A percentile compares a stretch with the other conserved stretches of the same genome.
Evolutionary conservation across 371 early-diverging fungal genomes (phyloP).

Genomic region (Mucor lusitanicus): DNA sequence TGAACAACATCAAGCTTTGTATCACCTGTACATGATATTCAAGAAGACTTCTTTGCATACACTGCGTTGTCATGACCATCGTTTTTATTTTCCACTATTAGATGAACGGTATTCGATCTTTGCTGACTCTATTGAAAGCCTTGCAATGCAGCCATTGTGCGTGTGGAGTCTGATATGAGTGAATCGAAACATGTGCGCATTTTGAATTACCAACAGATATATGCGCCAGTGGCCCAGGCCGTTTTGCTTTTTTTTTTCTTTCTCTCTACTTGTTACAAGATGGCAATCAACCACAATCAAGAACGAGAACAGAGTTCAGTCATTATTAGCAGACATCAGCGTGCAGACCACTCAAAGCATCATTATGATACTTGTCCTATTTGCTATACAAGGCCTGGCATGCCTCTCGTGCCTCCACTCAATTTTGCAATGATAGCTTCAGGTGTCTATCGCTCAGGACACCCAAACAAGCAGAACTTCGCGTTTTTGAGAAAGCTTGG

Average conservation of each 20-base stretch:
- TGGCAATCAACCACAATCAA: background rate
- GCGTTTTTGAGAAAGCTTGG: conserved; percentile 77
- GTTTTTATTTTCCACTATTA: too few species aligned
- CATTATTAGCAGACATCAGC: conserved; percentile 3
- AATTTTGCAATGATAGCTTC: conserved; percentile 89
- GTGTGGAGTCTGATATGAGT: background rate
- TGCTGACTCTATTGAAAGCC: background rate
- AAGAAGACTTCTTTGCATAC: too few species aligned
- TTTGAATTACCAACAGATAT: background rate
- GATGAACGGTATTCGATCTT: too few species aligned
- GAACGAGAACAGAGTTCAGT: conserved; percentile 5
- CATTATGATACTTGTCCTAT: conserved; percentile 36
- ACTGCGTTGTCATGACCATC: too few species aligned
- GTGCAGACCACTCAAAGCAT: background rate
- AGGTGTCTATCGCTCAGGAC: conserved; percentile 86
- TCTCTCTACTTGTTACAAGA: background rate
- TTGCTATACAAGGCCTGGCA: conserved; percentile 43
- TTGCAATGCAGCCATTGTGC: background rate
- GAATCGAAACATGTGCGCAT: background rate
- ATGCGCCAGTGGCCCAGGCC: background rate
- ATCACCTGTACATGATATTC: background rate
- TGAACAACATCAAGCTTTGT: background rate
- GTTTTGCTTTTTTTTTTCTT: background rate
- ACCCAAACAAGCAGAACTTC: conserved; percentile 82
- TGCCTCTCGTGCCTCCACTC: conserved; percentile 81